Conservation (phyloP, 2,329 filamentous ascomycete genomes). For the Aspergillus sp. region DNA sequence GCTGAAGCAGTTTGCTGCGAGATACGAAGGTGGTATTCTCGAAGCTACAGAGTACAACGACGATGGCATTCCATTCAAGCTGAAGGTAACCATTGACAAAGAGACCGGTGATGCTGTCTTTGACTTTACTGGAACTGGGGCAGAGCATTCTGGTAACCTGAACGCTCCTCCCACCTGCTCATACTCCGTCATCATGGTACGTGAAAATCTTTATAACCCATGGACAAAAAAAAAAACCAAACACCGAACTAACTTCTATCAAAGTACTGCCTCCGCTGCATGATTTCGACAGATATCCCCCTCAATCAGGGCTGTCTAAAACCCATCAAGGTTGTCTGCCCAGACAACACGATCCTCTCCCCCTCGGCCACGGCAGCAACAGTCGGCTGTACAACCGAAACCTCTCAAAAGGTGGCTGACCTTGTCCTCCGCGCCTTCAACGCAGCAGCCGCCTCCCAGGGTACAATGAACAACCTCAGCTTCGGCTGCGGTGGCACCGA, state of each 20-base stretch:
- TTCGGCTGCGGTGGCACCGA: constrained; percentile 76
- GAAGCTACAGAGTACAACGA: constrained; percentile 82
- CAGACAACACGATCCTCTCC: constrained; percentile 68
- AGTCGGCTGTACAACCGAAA: constrained; percentile 80
- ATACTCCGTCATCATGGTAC: constrained; percentile 71
- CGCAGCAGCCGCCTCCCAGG: constrained; percentile 76
- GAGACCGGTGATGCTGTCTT: constrained; percentile 75
- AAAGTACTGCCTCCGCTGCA: constrained; percentile 73
- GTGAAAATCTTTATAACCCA: neutral
- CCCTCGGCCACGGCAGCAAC: constrained; percentile 76
- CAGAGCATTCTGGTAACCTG: constrained; percentile 76
- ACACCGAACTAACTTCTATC: constrained; percentile 7
- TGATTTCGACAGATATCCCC: constrained; percentile 79
- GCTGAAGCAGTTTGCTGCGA: constrained; percentile 66
- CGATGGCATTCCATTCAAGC: constrained; percentile 74
- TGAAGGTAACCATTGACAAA: constrained; percentile 73
- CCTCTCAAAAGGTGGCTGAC: constrained; percentile 76
- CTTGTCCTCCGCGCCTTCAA: constrained; percentile 78
- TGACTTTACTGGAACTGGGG: constrained; percentile 74
- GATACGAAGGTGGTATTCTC: constrained; percentile 69
- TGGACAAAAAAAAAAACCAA: neutral
- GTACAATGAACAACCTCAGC: constrained; percentile 81
- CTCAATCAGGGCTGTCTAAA: constrained; percentile 82
- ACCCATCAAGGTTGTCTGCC: constrained; percentile 71
- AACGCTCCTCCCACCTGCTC: constrained; percentile 82